Evolutionary conservation across 768 basidiomycete species (phyloP), one percentile per base, ranked within the genome.

Genomic region (Tylopilus intermedius): DNA sequence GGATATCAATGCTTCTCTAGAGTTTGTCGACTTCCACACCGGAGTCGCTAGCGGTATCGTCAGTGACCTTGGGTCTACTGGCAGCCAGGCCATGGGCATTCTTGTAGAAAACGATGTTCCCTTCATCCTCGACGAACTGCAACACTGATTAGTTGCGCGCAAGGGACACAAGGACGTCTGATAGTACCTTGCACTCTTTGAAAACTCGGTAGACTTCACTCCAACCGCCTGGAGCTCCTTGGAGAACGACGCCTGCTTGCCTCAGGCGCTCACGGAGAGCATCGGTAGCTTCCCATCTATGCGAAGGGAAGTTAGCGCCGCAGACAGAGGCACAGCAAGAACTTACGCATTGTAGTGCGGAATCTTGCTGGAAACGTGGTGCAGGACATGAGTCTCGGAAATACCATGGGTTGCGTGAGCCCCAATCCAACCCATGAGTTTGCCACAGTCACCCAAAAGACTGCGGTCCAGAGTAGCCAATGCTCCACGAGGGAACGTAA

Each of bases 301-400:
- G 10, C 35, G 35, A 42, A 4, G 37, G 38, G 6, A 22, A 5
- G 38, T 62, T 21, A 58, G 46, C 7, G 21, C 13, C 6, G 21
- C 1, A 0, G 22, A 27, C 30, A 18, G n/a, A 40, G 26, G 37
- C 8, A 18, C 38, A 0, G 43, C 18, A 35, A 18, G 18, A 5
- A 15, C 80, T 62, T 63, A 85, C 74, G 90, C 89, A 56, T 91
- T 75, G 69, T 93, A 97, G 70, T 99, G 95, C 18, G 95, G 95
- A 58, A 99, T 97, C 75, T 94, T 95, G 80, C 87, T 90, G 56
- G 79, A 83, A 55, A 95, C 81, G 70, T 98, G 95, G 72, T 98
- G 95, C 22, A 83, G 73, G 52, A 96, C 86, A 68, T 95, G 93
- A 29, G 92, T 95, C 76, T 95, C 92, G 4, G 89, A 91, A 67